phyloP scores from a whole-genome alignment of 352 stramenopile species.

The Phytophthora tubulina region DNA sequence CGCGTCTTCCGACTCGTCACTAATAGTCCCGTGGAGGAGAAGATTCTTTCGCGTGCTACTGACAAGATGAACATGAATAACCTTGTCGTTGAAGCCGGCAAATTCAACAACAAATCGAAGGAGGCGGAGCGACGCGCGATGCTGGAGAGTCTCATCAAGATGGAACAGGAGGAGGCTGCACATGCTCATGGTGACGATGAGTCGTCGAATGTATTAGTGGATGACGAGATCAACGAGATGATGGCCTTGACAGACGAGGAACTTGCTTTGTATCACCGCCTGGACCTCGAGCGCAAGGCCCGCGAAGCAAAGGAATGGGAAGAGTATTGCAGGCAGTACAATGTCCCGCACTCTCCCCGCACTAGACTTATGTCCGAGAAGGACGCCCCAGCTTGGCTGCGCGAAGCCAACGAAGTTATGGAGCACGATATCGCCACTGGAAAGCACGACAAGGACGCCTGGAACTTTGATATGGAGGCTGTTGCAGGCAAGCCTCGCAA shows the following conservation, averaged over 20 bases:
- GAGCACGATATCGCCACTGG: conserved; percentile 60
- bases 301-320: conserved; percentile 75
- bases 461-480: conserved; percentile 69
- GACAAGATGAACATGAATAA: conserved; percentile 95
- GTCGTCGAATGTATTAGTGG: conserved; percentile 67
- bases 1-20: conserved; percentile 89
- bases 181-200: conserved; percentile 76
- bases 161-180: conserved; percentile 88
- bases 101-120: conserved; percentile 91
- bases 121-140: conserved; percentile 86
- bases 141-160: conserved; percentile 90
- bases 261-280: conserved; percentile 76
- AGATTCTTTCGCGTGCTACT: conserved; percentile 86
- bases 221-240: conserved; percentile 92
- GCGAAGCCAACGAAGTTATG: conserved; percentile 75
- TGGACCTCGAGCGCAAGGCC: conserved; percentile 71
- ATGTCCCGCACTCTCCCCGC: conserved; percentile 50
- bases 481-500: conserved; percentile 64
- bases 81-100: conserved; percentile 88
- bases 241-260: conserved; percentile 91
- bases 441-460: conserved; percentile 69
- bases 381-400: conserved; percentile 79
- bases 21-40: conserved; percentile 90
- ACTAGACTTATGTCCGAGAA: conserved; percentile 73
- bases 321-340: conserved; percentile 73